These are phyloP conservation scores for Acanthamoeba sp. DNA, from an alignment of 208 protist species.

Conservation along the genomic window DNA sequence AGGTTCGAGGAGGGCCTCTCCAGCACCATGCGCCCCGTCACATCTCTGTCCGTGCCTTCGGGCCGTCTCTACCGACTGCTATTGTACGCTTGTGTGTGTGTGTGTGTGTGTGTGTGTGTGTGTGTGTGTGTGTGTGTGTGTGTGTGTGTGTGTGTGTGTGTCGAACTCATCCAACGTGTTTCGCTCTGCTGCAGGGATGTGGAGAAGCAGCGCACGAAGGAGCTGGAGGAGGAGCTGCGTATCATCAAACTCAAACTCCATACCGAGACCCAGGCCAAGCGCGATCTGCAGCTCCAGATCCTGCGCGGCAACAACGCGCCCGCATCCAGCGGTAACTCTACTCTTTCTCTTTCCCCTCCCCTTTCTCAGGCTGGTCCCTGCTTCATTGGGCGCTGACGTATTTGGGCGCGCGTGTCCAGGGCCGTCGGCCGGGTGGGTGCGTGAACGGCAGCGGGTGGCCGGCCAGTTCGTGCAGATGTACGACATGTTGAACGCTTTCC, in stretches of 20 bases:
- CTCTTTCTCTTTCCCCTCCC: too few relatives aligned
- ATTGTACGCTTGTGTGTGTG: not conserved
- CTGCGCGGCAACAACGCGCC: constrained; percentile 52
- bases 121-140: not conserved
- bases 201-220: constrained; percentile 58
- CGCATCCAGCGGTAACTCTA: constrained; percentile 2
- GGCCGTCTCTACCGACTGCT: constrained; percentile 12
- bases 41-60: not conserved
- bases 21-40: constrained; percentile 37
- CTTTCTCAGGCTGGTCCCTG: too few relatives aligned
- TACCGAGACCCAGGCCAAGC: constrained; percentile 56
- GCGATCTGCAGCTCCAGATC: constrained; percentile 71
- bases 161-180: not conserved
- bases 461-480: constrained; percentile 36
- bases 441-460: constrained; percentile 23
- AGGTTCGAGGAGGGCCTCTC: constrained; percentile 39
- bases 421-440: not conserved
- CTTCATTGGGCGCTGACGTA: not conserved
- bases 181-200: not conserved
- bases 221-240: constrained; percentile 48
- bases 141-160: not conserved
- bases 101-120: not conserved
- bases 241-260: constrained; percentile 69
- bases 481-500: constrained; percentile 65
- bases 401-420: not conserved